Conservation (phyloP, 768 basidiomycete species). For the Rhodocollybia butyracea region DNA sequence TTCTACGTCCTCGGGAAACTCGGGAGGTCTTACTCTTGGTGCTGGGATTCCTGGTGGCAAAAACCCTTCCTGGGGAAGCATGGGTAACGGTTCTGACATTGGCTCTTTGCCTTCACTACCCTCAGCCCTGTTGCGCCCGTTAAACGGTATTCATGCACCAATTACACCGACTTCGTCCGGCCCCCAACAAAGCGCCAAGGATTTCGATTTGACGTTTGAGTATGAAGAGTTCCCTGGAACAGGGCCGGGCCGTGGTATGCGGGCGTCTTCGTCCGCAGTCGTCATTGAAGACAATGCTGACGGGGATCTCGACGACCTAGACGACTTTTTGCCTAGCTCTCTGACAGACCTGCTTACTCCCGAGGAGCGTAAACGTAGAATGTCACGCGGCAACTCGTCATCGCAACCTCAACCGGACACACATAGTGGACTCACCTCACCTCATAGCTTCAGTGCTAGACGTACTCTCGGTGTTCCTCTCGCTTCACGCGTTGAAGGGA, state of each 20-base stretch:
- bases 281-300: constrained; percentile 39
- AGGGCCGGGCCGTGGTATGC: constrained; percentile 12
- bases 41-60: constrained; percentile 11
- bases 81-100: constrained; percentile 4
- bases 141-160: neutral
- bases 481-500: constrained; percentile 19
- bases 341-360: constrained; percentile 88
- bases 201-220: constrained; percentile 36
- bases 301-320: constrained; percentile 77
- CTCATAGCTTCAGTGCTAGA: constrained; percentile 6
- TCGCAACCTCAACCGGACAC: constrained; percentile 29
- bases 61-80: constrained; percentile 1
- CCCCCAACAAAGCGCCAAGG: constrained; percentile 9
- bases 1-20: constrained; percentile 19
- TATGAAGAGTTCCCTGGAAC: constrained; percentile 33
- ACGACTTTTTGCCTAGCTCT: constrained; percentile 87
- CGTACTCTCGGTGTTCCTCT: constrained; percentile 18
- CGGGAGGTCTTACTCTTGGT: constrained; percentile 1
- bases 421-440: constrained; percentile 10
- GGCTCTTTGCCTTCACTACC: constrained; percentile 1
- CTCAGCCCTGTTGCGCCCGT: neutral
- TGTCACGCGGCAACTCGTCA: constrained; percentile 66
- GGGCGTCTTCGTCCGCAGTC: neutral
- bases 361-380: constrained; percentile 77
- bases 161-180: neutral